A percentile compares a stretch with the other conserved stretches of the same genome.
These are phyloP conservation scores for Collybia mongolica DNA, from an alignment of 768 basidiomycete genomes.

Conservation along the genomic window DNA sequence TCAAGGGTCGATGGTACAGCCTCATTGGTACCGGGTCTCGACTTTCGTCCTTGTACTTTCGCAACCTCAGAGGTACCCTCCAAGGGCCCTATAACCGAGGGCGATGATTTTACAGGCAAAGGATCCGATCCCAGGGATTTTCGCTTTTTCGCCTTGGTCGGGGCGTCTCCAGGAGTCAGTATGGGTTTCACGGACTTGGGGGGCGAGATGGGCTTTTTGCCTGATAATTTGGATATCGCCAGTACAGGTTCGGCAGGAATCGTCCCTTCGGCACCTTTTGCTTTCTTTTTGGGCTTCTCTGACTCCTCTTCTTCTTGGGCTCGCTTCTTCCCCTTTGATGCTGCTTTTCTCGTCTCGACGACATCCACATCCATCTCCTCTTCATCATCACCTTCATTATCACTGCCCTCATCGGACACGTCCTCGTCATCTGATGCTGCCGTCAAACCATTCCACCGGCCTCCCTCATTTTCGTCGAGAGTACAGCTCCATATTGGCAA, in stretches of 20 bases:
- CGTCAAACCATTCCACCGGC: conserved; percentile 56
- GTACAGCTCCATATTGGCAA: conserved; percentile 91
- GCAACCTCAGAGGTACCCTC: not conserved
- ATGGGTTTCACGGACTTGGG: conserved; percentile 19
- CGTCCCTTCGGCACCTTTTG: conserved; percentile 24
- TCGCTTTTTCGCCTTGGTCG: conserved; percentile 14
- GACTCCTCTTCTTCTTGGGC: conserved; percentile 26
- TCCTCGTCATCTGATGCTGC: conserved; percentile 23
- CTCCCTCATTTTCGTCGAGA: conserved; percentile 58
- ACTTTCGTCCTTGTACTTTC: too few relatives aligned
- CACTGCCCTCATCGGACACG: conserved; percentile 22
- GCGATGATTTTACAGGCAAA: conserved; percentile 1
- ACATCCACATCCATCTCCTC: not conserved
- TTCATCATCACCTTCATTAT: conserved; percentile 29
- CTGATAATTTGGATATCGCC: conserved; percentile 4
- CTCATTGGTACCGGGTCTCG: not conserved
- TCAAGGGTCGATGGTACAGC: not conserved
- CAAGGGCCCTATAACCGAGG: conserved; percentile 5
- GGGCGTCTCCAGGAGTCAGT: conserved; percentile 9
- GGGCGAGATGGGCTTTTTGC: conserved; percentile 9
- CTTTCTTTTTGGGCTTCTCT: conserved; percentile 46
- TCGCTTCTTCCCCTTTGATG: conserved; percentile 16
- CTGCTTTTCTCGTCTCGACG: not conserved
- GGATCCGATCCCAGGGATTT: conserved; percentile 7
- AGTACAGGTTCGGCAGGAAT: conserved; percentile 1